These are phyloP conservation scores for Microdochium nivale DNA, from an alignment of 2,329 filamentous ascomycete species.

Conservation along the genomic window DNA sequence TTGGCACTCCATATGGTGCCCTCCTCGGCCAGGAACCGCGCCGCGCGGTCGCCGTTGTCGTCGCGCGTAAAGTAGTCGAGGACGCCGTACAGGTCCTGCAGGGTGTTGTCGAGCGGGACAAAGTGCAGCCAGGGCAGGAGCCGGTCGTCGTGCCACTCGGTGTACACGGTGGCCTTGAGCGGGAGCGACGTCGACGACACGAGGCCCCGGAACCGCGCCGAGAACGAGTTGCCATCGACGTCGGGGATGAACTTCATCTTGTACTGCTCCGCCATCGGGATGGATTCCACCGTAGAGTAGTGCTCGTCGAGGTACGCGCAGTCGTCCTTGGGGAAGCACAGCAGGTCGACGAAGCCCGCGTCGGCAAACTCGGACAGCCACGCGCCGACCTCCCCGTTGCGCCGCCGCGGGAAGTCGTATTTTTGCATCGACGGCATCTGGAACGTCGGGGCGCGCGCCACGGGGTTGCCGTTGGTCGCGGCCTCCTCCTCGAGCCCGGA, in stretches of 20 bases:
- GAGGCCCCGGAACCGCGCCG: constrained; percentile 40
- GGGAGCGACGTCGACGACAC: constrained; percentile 46
- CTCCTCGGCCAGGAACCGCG: constrained; percentile 38
- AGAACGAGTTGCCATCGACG: constrained; percentile 48
- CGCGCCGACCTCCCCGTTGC: constrained; percentile 14
- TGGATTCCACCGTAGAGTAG: constrained; percentile 8
- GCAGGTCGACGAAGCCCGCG: constrained; percentile 17
- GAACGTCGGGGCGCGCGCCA: constrained; percentile 35
- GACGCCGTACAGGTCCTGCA: constrained; percentile 47
- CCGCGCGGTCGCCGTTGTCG: constrained; percentile 30
- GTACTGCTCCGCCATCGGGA: constrained; percentile 26
- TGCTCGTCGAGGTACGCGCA: constrained; percentile 16
- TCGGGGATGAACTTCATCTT: constrained; percentile 48
- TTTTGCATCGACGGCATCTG: constrained; percentile 29
- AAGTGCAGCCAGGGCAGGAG: constrained; percentile 56
- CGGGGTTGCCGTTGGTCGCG: neutral
- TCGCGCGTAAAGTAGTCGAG: constrained; percentile 46
- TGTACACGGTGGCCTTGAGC: constrained; percentile 53
- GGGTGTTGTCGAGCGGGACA: constrained; percentile 51
- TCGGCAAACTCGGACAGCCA: constrained; percentile 17
- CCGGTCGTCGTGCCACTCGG: constrained; percentile 56
- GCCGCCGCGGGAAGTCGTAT: constrained; percentile 32
- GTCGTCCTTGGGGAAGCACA: constrained; percentile 16
- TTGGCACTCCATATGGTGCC: constrained; percentile 43
- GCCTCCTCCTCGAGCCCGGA: constrained; percentile 30